Base-by-base conservation (phyloP, 1,139 yeast species). In the Taphrina deformans region DNA sequence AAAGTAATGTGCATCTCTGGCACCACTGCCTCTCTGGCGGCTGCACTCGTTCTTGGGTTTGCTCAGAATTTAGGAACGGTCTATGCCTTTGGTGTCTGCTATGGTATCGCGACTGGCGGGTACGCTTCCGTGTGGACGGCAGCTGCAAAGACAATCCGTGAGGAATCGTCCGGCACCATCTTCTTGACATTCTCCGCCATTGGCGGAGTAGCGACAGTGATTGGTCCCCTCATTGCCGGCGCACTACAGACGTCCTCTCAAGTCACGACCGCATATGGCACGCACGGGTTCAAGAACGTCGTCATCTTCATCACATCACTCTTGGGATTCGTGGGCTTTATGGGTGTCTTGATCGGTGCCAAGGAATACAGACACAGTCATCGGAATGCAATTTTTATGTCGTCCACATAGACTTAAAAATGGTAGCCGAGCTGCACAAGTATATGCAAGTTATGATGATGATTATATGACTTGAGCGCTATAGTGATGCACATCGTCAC, bases 211-310 rank as follows among this genome's bases (percentile, higher is more conserved):
- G 62, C 62, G 7, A 58, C 55, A 14, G 51, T 58, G 9, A 46
- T 58, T 33, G 62, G 62, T 2, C 62, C 62, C 1, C 29, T 50
- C 9, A 50, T 58, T 12, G 62, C 62, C 2, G 62, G 62, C 16
- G 53, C 51, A 6, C 46, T 58, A 9, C 44, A 51, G 44, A 51
- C 55, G 7, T 29, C 55, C 9, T n/a, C 41, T 7, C 24, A 29
- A 18, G 27, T 3, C 27, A 31, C 55, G 14, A 12, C 55, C 10
- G 12, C 21, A 4, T 51, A 51, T 23, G 55, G 55, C 16, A 51
- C 55, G n/a, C 55, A 51, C 27, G 55, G 55, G n/a, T 51, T 51
- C 27, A 2, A 44, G 16, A 33, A 51, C 27, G 55, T 51, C 5
- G 41, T 51, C 55, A 31, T 51, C 55, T 51, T 21, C 27, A 51